Evolutionary conservation across 2,329 filamentous ascomycete species (phyloP).

Genomic region (Westerdykella aurantiaca): DNA sequence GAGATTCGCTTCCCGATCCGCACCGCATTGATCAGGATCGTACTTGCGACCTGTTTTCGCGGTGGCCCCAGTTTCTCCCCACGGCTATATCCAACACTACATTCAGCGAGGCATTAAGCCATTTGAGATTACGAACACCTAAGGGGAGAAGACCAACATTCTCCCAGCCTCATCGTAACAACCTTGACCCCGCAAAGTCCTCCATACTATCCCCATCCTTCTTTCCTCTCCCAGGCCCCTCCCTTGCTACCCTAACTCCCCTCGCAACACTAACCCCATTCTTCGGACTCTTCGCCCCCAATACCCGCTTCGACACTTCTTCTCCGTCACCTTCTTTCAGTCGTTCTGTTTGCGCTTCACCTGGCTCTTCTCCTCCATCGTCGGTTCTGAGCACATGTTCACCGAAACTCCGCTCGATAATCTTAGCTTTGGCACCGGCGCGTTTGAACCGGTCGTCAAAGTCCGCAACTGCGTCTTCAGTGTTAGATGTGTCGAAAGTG

Average conservation of each 20-base stretch:
- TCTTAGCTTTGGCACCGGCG: conserved; percentile 75
- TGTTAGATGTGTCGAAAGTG: conserved; percentile 73
- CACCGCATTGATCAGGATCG: too few species aligned
- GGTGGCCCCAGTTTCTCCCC: too few species aligned
- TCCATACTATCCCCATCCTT: conserved; percentile 28
- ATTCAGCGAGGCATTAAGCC: too few species aligned
- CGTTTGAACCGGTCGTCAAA: conserved; percentile 85
- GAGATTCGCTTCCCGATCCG: too few species aligned
- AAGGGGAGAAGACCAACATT: not conserved
- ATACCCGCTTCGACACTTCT: not conserved
- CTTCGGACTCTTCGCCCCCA: not conserved
- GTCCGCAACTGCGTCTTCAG: conserved; percentile 81
- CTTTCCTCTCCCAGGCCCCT: conserved; percentile 12
- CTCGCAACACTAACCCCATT: conserved; percentile 3
- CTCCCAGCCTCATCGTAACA: conserved; percentile 14
- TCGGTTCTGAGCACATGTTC: conserved; percentile 29
- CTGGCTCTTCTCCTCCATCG: conserved; percentile 7
- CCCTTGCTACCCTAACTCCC: conserved; percentile 2
- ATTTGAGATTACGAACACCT: too few species aligned
- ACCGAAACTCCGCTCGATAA: conserved; percentile 68
- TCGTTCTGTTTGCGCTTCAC: not conserved
- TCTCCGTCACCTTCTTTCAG: conserved; percentile 7
- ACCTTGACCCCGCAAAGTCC: conserved; percentile 28
- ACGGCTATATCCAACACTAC: too few species aligned
- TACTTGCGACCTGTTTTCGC: too few species aligned